Base-by-base conservation (phyloP, 129 eudicot genomes). In the Saussurea involucrata region DNA sequence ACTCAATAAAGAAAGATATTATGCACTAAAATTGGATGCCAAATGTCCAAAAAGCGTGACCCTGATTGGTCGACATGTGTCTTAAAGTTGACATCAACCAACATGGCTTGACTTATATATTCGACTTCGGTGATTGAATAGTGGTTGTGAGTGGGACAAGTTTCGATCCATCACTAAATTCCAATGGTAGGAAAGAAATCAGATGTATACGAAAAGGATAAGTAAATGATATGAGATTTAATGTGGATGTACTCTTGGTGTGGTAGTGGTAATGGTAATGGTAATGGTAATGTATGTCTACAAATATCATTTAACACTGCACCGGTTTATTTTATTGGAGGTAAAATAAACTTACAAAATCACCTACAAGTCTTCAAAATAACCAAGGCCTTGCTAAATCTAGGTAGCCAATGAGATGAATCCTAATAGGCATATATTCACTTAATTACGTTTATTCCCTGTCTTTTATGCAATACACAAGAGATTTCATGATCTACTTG, bases 31-130 rank as follows among this genome's bases (percentile, higher is more conserved):
- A 72, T 0, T 20, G 24, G 68, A 32, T 66, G 74, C 44, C 74
- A 80, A 49, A 22, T 53, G 74, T 80, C 68, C 1, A 49, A 24
- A 72, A 25, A 24, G 20, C 11, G 29, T 75, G 64, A 44, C 36
- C 71, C 44, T 3, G 70, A 61, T 74, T 60, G 27, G 60, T 44
- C 34, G 74, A 80, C 74, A 79, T 6, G 42, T 65, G 73, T 33
- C 46, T 42, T 72, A 32, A 72, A 49, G 42, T 72, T 28, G 21
- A 79, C 13, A 55, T 72, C 64, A 71, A 71, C 18, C 32, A 63
- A 71, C 83, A 63, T 63, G 77, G 57, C 21, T 63, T 27, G 82
- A 69, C 60, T 69, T 69, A 27, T 36, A 5, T 17, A 1, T 17
- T 22, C 9, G 61, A n/a, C 61, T 53, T 53, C n/a, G n/a, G 40